A percentile compares a stretch with the other conserved stretches of the same genome.
Conservation (phyloP, 257 asterid species). For the Galeopsis tetrahit region DNA sequence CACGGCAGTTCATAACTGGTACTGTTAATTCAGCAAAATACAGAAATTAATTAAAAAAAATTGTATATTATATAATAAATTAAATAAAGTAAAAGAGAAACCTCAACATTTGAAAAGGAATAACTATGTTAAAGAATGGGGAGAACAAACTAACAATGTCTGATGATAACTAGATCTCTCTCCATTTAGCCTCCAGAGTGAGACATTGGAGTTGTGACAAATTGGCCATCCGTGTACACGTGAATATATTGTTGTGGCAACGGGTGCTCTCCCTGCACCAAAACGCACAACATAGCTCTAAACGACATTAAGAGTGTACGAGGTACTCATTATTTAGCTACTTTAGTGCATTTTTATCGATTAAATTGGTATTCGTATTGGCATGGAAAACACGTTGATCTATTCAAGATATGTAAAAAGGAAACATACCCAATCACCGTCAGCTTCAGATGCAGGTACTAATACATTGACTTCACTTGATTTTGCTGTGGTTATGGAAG, state of each 20-base stretch:
- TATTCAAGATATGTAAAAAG: not conserved
- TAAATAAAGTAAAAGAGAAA: not conserved
- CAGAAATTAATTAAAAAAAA: conserved; percentile 8
- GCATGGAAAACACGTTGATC: not conserved
- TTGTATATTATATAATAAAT: conserved; percentile 18
- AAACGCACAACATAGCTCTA: conserved; percentile 5
- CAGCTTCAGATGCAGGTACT: conserved; percentile 73
- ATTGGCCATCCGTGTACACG: conserved; percentile 71
- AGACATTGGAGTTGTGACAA: conserved; percentile 70
- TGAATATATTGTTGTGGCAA: conserved; percentile 83
- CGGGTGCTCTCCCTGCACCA: conserved; percentile 79
- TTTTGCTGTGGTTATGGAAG: conserved; percentile 85
- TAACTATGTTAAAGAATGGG: conserved; percentile 14
- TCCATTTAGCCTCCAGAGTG: conserved; percentile 79
- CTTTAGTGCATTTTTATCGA: not conserved
- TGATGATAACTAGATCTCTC: not conserved
- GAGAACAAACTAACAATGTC: conserved; percentile 15
- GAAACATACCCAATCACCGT: conserved; percentile 83
- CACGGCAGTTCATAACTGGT: not conserved
- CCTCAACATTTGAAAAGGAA: conserved; percentile 17
- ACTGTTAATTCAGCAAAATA: not conserved
- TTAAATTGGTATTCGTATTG: not conserved
- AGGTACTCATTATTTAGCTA: not conserved
- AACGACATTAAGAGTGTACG: too few species aligned
- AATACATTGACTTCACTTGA: conserved; percentile 80